phyloP scores from a whole-genome alignment of 1,284 basidiomycete species.

The Neolentinus lepideus region DNA sequence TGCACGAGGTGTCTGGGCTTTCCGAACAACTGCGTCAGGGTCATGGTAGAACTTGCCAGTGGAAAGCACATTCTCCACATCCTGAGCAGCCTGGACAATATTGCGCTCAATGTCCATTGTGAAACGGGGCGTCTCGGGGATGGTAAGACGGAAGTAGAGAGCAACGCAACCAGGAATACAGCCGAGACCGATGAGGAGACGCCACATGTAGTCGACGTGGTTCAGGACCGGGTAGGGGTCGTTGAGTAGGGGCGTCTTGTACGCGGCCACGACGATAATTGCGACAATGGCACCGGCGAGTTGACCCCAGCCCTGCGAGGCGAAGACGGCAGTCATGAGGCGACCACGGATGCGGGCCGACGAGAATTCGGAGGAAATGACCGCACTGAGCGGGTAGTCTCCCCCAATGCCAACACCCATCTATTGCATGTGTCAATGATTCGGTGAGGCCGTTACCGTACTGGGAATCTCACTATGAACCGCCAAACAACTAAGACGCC shows the following conservation, averaged over 20 bases:
- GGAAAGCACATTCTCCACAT: slow-evolving; percentile 60
- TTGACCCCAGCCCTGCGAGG: slow-evolving; percentile 65
- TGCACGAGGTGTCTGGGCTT: slow-evolving; percentile 59
- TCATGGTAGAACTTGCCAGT: slow-evolving; percentile 46
- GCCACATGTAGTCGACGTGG: slow-evolving; percentile 59
- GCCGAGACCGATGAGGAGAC: slow-evolving; percentile 65
- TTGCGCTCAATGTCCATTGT: slow-evolving; percentile 89
- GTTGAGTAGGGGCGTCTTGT: slow-evolving; percentile 53
- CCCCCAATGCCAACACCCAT: slow-evolving; percentile 72
- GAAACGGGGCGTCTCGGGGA: slow-evolving; percentile 79
- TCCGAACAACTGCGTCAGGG: slow-evolving; percentile 48
- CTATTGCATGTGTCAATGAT: slow-evolving; percentile 20
- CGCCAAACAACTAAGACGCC: slow-evolving; percentile 70
- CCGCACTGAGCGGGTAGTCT: slow-evolving; percentile 59
- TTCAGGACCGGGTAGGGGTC: slow-evolving; percentile 35
- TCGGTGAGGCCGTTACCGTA: neutral
- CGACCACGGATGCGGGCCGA: slow-evolving; percentile 65
- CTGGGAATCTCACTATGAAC: slow-evolving; percentile 25
- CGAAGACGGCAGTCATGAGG: slow-evolving; percentile 69
- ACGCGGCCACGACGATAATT: slow-evolving; percentile 60
- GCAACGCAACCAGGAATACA: slow-evolving; percentile 61
- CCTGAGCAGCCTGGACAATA: slow-evolving; percentile 61
- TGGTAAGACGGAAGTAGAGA: slow-evolving; percentile 73
- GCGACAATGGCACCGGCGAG: slow-evolving; percentile 67
- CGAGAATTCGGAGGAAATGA: slow-evolving; percentile 74